Percentiles rank a stretch among this genome's conserved stretches.
These are phyloP conservation scores for Fusarium heterosporum DNA, from an alignment of 2,329 filamentous ascomycete genomes.

Conservation along the genomic window DNA sequence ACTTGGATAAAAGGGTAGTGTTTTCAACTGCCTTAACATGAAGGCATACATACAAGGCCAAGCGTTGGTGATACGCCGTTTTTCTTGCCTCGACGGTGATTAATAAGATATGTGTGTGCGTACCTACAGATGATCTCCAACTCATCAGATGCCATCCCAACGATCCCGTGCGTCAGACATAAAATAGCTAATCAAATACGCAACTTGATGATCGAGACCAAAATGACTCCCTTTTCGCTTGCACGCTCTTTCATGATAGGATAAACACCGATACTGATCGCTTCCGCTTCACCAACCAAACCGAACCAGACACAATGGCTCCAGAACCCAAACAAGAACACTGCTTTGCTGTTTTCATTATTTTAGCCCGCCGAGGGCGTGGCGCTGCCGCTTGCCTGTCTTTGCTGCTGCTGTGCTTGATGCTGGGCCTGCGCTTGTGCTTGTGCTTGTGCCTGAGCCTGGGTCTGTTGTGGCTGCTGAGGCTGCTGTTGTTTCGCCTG, in stretches of 20 bases:
- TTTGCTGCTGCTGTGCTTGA: slow-evolving; percentile 40
- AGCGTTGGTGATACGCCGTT: slow-evolving; percentile 14
- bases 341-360: slow-evolving; percentile 25
- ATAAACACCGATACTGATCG: slow-evolving; percentile 27
- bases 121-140: slow-evolving; percentile 29
- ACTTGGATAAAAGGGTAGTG: slow-evolving; percentile 20
- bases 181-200: slow-evolving; percentile 1
- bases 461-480: slow-evolving; percentile 20
- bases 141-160: slow-evolving; percentile 23
- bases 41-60: slow-evolving; percentile 21
- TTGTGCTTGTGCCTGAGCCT: slow-evolving; percentile 12
- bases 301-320: slow-evolving; percentile 9
- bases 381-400: slow-evolving; percentile 56
- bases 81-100: slow-evolving; percentile 33
- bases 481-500: slow-evolving; percentile 36
- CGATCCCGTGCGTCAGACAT: slow-evolving; percentile 30
- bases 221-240: slow-evolving; percentile 27
- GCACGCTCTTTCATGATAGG: slow-evolving; percentile 33
- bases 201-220: slow-evolving; percentile 31
- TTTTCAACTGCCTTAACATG: slow-evolving; percentile 33
- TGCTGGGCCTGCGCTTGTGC: slow-evolving; percentile 20
- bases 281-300: slow-evolving; percentile 23
- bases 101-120: slow-evolving; percentile 39
- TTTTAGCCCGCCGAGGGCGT: slow-evolving; percentile 51
- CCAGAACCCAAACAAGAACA: slow-evolving; percentile 25